Base-by-base conservation (phyloP, 2,329 filamentous ascomycete genomes). In the Fusarium duplospermum region DNA sequence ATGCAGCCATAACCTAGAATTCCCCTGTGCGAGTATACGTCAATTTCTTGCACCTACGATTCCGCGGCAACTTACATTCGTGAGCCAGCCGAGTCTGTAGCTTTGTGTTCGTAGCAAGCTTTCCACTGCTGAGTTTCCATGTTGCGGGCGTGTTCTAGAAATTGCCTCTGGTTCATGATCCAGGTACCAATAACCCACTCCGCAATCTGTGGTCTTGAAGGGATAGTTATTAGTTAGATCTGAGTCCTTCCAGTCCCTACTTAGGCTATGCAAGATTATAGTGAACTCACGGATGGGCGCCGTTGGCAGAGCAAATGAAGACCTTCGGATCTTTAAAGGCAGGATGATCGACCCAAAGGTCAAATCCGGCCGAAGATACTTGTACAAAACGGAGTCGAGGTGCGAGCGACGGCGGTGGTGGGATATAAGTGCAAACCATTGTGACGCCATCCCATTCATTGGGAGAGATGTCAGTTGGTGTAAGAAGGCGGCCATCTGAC, bases 1-100 rank as follows among this genome's bases (percentile, higher is more conserved):
- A 87, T 86, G 42, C 82, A 80, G 29, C 85, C 84, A 67, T 86
- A 87, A 16, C 85, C 84, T 7, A 60, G 57, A 4, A 60, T 42
- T n/a, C 57, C 57, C 36, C 57, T 60, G 16, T 3, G 3, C 4
- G 2, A n/a, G 4, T 2, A 27, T 20, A 11, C 27, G 33, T 29
- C 1, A 38, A 9, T 8, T 13, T 2, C 4, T 31, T 0, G 3
- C 27, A 29, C 33, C 4, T 29, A 18, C 1, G 5, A 27, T 8
- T 9, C 20, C 13, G 2, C 6, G 2, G 5, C 6, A 38, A 58
- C 54, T 24, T 36, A n/a, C 54, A 58, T 58, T 11, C 54, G 54
- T 36, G 31, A 36, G 16, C 54, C 54, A 38, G 54, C 33, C 5
- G 54, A 58, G 33, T 58, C 54, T 24, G 54, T 36, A 13, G 31